phyloP scores from a whole-genome alignment of 192 early-diverging fungal genomes.

The Anaeromyces robustus region DNA sequence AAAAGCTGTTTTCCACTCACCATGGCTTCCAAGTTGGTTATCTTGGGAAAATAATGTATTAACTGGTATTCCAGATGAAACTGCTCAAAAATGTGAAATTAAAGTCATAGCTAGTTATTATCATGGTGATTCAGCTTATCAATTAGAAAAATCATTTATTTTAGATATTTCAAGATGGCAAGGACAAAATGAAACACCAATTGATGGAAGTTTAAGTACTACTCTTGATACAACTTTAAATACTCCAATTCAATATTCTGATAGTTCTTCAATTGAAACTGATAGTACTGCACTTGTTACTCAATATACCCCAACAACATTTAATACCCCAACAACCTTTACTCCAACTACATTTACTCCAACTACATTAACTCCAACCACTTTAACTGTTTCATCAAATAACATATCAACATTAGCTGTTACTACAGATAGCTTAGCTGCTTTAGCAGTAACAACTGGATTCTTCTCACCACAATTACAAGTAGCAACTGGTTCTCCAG shows the following conservation, averaged over 20 bases:
- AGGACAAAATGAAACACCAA: not conserved
- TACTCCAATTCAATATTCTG: not conserved
- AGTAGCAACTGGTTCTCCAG: not conserved
- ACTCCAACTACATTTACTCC: not conserved
- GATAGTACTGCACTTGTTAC: not conserved
- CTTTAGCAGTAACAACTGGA: not conserved
- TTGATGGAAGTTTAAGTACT: not conserved
- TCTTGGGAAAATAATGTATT: constrained; percentile 57
- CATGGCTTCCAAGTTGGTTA: constrained; percentile 55
- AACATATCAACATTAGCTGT: not conserved
- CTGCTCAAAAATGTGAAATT: constrained; percentile 38
- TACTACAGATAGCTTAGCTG: not conserved
- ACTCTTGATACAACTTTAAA: not conserved
- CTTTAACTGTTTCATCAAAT: not conserved
- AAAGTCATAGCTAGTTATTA: constrained; percentile 44
- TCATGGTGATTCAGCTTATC: not conserved
- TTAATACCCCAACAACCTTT: not conserved
- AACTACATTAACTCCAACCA: not conserved
- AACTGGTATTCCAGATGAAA: constrained; percentile 37
- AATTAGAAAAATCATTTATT: not conserved
- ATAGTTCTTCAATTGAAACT: not conserved
- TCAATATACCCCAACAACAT: not conserved
- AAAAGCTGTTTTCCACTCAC: constrained; percentile 51
- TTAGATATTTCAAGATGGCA: not conserved
- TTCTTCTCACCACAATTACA: not conserved